Evolutionary conservation across 2,329 filamentous ascomycete genomes (phyloP), one percentile per base, ranked within the genome.

Genomic region (Botrytis tulipae): DNA sequence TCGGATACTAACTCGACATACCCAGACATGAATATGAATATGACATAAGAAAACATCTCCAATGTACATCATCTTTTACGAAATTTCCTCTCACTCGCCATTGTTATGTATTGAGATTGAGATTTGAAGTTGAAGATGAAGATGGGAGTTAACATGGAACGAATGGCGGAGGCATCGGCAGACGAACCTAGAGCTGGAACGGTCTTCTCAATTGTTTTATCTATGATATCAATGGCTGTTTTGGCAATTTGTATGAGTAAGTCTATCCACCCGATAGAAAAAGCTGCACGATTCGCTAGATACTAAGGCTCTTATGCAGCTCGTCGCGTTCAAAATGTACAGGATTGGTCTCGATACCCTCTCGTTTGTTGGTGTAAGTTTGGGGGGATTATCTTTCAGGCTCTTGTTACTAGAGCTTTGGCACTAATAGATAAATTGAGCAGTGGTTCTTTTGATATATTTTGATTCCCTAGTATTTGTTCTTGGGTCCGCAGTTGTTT

Each of bases 371-470:
- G 78, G 78, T 46, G 78, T 79, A 72, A 73, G 78, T 76, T 42
- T n/a, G 8, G 40, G 6, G 8, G 14, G 37, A 16, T 59, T 7
- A 25, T 12, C 42, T n/a, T 9, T 7, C 20, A 12, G 16, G 20
- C 18, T 25, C 29, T 37, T 6, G 16, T 18, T 14, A 3, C 4
- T 4, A 63, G 25, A 4, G 3, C 20, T 35, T 12, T 29, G 16
- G 25, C 9, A 20, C 22, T 16, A 66, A 51, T 63, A 74, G 22
- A 78, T 51, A 14, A 10, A 20, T n/a, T 18, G 2, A 46, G 3
- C 42, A 91, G 89, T 91, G 67, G 85, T 91, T 66, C 82, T 91
- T 60, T 82, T 85, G 16, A 88, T 91, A 51, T 91, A 91, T 76
- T 57, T 83, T 73, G 88, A 91, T 75, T 91, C 89, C 0, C 89